These are phyloP conservation scores for Fusarium kyushuense DNA, from an alignment of 2,329 filamentous ascomycete species.

Conservation along the genomic window DNA sequence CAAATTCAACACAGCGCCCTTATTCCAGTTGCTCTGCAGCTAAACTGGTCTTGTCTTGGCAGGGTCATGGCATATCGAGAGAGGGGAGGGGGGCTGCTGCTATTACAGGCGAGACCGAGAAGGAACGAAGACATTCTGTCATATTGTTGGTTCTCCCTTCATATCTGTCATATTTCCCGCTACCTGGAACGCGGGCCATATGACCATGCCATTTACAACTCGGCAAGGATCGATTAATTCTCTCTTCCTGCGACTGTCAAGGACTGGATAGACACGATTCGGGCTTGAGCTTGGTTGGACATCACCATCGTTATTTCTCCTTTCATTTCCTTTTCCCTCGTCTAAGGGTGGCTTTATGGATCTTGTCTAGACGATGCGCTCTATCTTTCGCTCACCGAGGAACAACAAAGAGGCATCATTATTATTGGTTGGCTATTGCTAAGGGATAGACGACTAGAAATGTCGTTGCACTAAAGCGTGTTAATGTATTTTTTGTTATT, in stretches of 20 bases:
- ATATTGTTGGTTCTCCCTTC: conserved; percentile 22
- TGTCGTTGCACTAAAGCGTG: conserved; percentile 21
- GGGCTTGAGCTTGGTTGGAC: conserved; percentile 3
- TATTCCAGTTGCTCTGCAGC: conserved; percentile 1
- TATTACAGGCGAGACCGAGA: neutral
- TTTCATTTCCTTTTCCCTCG: neutral
- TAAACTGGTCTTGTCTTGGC: neutral
- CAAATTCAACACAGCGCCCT: neutral
- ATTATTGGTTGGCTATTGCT: conserved; percentile 23
- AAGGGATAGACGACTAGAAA: conserved; percentile 5
- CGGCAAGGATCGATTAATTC: conserved; percentile 6
- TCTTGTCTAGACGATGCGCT: conserved; percentile 38
- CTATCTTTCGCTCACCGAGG: conserved; percentile 27
- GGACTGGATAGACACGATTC: conserved; percentile 5
- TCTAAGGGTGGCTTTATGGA: conserved; percentile 21
- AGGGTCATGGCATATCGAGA: neutral
- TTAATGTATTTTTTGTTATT: conserved; percentile 12
- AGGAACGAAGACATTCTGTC: conserved; percentile 10
- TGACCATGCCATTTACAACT: neutral
- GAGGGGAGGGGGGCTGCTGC: neutral
- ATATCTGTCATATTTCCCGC: conserved; percentile 26
- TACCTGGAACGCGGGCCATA: conserved; percentile 30
- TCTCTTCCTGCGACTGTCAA: conserved; percentile 30
- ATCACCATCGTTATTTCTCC: neutral
- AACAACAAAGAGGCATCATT: conserved; percentile 36